Evolutionary conservation across 352 stramenopile genomes (phyloP), one percentile per base, ranked within the genome.

Genomic region (Phytophthora sansomeana): DNA sequence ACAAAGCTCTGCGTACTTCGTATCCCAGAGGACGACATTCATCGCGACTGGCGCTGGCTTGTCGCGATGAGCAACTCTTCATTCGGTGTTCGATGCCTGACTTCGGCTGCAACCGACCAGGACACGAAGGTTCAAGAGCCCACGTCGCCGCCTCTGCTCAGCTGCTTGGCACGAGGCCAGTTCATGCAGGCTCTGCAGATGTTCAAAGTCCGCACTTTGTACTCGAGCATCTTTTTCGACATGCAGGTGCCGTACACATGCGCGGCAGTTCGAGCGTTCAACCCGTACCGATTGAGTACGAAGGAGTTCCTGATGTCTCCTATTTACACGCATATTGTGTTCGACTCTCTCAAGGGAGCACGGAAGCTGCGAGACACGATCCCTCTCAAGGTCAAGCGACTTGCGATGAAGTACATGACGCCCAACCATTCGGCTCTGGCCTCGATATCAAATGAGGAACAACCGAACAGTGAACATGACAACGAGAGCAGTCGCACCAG

Each of bases 161-260:
- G 77, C 41, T 93, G 85, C 50, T 72, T 95, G 43, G 76, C 74
- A 16, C 72, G 75, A 39, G 87, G 87, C 0, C 80, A 88, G 60
- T 95, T 95, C 61, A 80, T 93, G 50, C 81, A 90, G 38, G 87
- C 85, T 38, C 69, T 93, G 41, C 73, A 83, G 36, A 58, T 88
- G 56, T 95, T 95, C 61, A 78, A 83, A 65, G 76, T 56, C 6
- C 80, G 87, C 3, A 80, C 83, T 7, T 41, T 93, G 59, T 95
- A 95, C 64, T 77, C 83, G 9, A 95, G 83, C 33, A 75, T 95
- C 19, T 95, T 93, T 63, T 90, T 87, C 46, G 87, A 95, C 53
- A 59, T 93, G 41, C 81, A 92, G 42, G 87, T 93, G 29, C 83
- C 87, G n/a, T 95, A 91, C 71, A 87, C 85, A 30, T 89, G 81